A percentile compares a stretch with the other conserved stretches of the same genome.
These are phyloP conservation scores for Eutrema japonicum DNA, from an alignment of 345 rosid species.

Conservation along the genomic window DNA sequence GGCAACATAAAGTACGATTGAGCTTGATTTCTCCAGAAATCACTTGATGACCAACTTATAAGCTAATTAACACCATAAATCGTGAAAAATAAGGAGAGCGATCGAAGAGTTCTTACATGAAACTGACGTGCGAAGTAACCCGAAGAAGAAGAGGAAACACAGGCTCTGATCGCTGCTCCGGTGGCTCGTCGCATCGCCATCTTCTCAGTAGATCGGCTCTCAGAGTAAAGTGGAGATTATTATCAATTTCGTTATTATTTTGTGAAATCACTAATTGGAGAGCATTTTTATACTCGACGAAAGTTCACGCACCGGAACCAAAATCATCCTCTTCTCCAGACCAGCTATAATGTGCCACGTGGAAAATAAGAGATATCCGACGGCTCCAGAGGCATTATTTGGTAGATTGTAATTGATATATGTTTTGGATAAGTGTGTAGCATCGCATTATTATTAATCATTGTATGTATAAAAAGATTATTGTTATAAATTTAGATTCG, in stretches of 20 bases:
- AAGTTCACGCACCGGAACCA: slow-evolving; percentile 36
- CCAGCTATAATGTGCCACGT: slow-evolving; percentile 26
- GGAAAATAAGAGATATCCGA: slow-evolving; percentile 11
- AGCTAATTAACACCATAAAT: not conserved
- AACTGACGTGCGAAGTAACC: slow-evolving; percentile 51
- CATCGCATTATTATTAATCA: slow-evolving; percentile 12
- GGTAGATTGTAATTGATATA: not conserved
- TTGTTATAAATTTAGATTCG: not conserved
- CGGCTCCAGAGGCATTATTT: slow-evolving; percentile 16
- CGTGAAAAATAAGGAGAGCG: not conserved
- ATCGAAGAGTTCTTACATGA: slow-evolving; percentile 55
- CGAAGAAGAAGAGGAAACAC: slow-evolving; percentile 48
- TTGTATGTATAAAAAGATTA: not conserved
- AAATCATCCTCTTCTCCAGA: slow-evolving; percentile 2
- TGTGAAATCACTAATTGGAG: slow-evolving; percentile 4
- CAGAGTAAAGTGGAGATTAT: not conserved
- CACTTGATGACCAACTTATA: not conserved
- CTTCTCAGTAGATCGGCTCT: slow-evolving; percentile 20
- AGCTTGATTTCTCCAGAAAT: slow-evolving; percentile 3
- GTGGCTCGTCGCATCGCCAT: slow-evolving; percentile 70
- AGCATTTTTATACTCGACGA: not conserved
- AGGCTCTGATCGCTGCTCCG: slow-evolving; percentile 56
- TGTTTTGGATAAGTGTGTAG: slow-evolving; percentile 31
- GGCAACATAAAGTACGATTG: not conserved
- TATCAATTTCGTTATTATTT: slow-evolving; percentile 16